Conservation (phyloP, 1,284 basidiomycete genomes). For the Sanghuangporus baumii region DNA sequence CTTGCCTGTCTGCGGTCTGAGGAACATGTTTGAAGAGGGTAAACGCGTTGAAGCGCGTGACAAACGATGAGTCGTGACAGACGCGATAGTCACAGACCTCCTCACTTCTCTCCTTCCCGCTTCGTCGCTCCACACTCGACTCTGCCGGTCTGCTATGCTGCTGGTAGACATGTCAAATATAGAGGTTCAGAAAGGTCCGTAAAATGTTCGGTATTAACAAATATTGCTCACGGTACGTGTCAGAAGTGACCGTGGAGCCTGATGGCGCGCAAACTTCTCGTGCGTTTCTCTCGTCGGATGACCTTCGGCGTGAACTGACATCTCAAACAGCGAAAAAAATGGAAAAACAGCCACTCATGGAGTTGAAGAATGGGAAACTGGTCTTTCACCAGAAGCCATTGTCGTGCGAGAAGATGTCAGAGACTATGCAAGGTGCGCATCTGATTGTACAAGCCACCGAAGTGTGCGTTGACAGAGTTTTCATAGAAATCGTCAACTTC, state of each 20-base stretch:
- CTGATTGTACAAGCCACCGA: constrained; percentile 5
- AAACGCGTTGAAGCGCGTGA: constrained; percentile 22
- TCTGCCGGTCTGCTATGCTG: constrained; percentile 18
- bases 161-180: constrained; percentile 33
- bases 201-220: background rate
- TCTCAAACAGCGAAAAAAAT: constrained; percentile 27
- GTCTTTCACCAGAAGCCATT: constrained; percentile 74
- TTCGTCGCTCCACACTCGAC: background rate
- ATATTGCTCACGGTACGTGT: background rate
- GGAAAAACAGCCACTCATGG: constrained; percentile 41
- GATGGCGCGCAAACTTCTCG: background rate
- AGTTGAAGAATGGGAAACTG: constrained; percentile 73
- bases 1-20: constrained; percentile 41
- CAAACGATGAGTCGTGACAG: constrained; percentile 29
- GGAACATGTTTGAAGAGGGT: constrained; percentile 43
- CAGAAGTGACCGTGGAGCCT: background rate
- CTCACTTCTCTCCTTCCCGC: constrained; percentile 3
- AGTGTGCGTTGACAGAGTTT: background rate
- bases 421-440: constrained; percentile 72
- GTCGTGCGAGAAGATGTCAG: constrained; percentile 70
- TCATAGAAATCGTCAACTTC: constrained; percentile 65
- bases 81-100: constrained; percentile 21
- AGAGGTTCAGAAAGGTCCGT: constrained; percentile 34
- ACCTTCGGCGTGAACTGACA: background rate
- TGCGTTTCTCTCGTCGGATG: background rate